These are phyloP conservation scores for Trifolium pratense DNA, from an alignment of 306 rosid species.

Conservation along the genomic window DNA sequence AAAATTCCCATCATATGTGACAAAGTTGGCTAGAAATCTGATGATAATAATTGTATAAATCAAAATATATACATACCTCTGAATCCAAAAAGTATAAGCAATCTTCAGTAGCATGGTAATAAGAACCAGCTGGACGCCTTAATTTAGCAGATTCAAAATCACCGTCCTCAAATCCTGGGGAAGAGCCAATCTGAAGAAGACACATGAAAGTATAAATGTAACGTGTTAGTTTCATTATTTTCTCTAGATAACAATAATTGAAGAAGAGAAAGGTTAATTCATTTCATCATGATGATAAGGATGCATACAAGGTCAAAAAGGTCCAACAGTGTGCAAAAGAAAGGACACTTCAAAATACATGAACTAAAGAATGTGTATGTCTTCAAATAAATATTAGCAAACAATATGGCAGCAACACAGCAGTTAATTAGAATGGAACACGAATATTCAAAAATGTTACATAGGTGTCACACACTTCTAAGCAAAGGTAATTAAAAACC, in stretches of 20 bases:
- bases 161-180: conserved; percentile 97
- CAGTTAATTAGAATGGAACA: conserved; percentile 3
- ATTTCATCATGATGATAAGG: not conserved
- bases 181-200: conserved; percentile 77
- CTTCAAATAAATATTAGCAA: not conserved
- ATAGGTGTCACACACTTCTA: not conserved
- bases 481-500: not conserved
- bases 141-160: conserved; percentile 80
- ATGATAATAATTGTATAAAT: conserved; percentile 14
- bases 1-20: conserved; percentile 20
- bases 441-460: not conserved
- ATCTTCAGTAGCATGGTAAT: conserved; percentile 66
- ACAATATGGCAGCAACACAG: not conserved
- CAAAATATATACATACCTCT: conserved; percentile 68
- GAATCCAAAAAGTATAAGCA: conserved; percentile 91
- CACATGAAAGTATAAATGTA: conserved; percentile 25
- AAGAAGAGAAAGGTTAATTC: not conserved
- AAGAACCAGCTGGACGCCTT: conserved; percentile 85
- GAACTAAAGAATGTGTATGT: not conserved
- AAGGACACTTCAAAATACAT: conserved; percentile 8
- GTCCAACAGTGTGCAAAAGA: conserved; percentile 1
- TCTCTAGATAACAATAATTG: not conserved
- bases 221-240: conserved; percentile 16
- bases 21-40: conserved; percentile 13
- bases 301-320: conserved; percentile 19